Evolutionary conservation across 2,329 filamentous ascomycete species (phyloP).

Genomic region (Colletotrichum eremochloae): DNA sequence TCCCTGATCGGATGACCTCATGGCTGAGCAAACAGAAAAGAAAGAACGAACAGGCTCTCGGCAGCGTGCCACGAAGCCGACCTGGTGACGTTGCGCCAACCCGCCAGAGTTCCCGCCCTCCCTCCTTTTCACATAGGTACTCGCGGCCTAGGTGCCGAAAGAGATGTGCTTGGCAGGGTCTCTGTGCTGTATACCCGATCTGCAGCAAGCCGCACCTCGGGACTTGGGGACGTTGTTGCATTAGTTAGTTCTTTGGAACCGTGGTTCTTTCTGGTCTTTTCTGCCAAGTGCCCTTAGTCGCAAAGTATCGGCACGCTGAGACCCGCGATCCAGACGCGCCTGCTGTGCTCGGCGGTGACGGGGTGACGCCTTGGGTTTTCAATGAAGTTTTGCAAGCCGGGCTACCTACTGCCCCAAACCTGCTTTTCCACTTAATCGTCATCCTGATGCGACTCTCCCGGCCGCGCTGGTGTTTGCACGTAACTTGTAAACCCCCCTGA

Average conservation of each 20-base stretch:
- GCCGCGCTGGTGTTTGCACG: constrained; percentile 4
- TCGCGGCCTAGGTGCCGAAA: constrained; percentile 8
- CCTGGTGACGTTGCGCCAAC: constrained; percentile 33
- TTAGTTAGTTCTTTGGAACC: neutral
- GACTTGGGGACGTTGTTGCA: constrained; percentile 8
- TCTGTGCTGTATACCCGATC: constrained; percentile 7
- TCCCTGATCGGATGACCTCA: constrained; percentile 38
- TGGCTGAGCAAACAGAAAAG: neutral
- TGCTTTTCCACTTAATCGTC: constrained; percentile 24
- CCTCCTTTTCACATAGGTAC: neutral
- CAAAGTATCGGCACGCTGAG: constrained; percentile 16
- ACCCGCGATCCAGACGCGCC: constrained; percentile 7
- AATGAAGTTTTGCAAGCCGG: constrained; percentile 22
- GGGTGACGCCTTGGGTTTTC: constrained; percentile 14
- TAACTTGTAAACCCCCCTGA: neutral
- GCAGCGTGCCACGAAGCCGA: constrained; percentile 33
- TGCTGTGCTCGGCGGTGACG: constrained; percentile 38
- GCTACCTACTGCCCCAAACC: constrained; percentile 28
- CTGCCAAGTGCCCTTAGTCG: constrained; percentile 14
- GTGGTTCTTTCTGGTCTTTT: neutral
- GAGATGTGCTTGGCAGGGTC: constrained; percentile 35
- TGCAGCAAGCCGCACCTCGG: constrained; percentile 17
- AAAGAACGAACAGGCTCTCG: constrained; percentile 3
- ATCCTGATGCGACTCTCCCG: constrained; percentile 29
- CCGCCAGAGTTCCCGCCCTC: constrained; percentile 24